A percentile compares a stretch with the other conserved stretches of the same genome.
Evolutionary conservation across 495 filamentous ascomycete genomes (phyloP).

Genomic region (Lepidopterella palustris): DNA sequence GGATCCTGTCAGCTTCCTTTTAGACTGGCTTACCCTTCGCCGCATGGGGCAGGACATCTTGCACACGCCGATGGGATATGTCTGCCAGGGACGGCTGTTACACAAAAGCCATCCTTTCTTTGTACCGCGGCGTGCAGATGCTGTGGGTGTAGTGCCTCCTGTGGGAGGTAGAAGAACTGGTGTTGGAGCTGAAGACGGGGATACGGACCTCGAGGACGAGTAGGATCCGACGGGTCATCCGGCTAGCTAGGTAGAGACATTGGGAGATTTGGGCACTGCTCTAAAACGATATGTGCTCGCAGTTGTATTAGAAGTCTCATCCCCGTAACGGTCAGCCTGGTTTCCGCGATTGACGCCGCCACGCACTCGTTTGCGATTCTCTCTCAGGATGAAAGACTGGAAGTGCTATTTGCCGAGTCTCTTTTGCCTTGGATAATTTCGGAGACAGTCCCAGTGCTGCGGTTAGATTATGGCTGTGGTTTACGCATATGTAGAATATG

Average conservation of each 20-base stretch:
- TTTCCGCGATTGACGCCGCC: too few relatives aligned
- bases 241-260: background rate
- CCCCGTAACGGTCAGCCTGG: too few relatives aligned
- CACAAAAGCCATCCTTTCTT: slow-evolving; percentile 44
- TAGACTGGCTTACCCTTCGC: slow-evolving; percentile 47
- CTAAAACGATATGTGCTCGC: too few relatives aligned
- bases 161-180: background rate
- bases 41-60: slow-evolving; percentile 47
- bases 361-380: too few relatives aligned
- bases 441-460: too few relatives aligned
- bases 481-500: too few relatives aligned
- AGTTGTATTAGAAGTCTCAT: too few relatives aligned
- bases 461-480: too few relatives aligned
- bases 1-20: slow-evolving; percentile 38
- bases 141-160: background rate
- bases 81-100: slow-evolving; percentile 43
- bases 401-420: too few relatives aligned
- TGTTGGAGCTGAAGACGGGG: background rate
- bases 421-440: too few relatives aligned
- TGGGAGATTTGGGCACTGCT: too few relatives aligned
- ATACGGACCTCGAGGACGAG: slow-evolving; percentile 32
- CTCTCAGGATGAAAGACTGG: too few relatives aligned
- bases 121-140: background rate
- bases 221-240: background rate
- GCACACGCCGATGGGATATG: slow-evolving; percentile 52